These are phyloP conservation scores for Catunica adiposa DNA, from an alignment of 2,329 filamentous ascomycete genomes.

Conservation along the genomic window DNA sequence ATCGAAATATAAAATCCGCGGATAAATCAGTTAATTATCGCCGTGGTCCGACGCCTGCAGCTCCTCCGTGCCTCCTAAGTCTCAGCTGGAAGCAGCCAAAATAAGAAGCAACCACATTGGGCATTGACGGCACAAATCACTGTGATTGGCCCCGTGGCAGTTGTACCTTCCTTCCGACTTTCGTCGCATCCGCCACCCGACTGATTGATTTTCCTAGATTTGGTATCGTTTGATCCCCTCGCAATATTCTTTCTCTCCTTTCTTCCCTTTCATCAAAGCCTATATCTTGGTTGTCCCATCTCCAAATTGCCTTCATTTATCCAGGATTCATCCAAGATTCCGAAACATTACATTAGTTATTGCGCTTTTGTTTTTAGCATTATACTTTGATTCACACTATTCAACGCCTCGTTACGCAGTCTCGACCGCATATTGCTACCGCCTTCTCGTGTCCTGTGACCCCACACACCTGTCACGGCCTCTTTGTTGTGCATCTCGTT, in stretches of 20 bases:
- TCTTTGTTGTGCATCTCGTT: background rate
- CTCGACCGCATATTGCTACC: background rate
- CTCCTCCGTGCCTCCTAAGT: too few relatives aligned
- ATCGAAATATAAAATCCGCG: background rate
- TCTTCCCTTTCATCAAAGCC: background rate
- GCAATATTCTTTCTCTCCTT: background rate
- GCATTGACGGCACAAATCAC: background rate
- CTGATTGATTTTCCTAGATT: background rate
- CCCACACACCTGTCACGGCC: background rate
- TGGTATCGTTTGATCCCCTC: background rate
- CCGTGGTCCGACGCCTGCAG: background rate
- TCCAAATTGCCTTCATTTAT: background rate
- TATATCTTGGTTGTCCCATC: background rate
- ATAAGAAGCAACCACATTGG: slow-evolving; percentile 1
- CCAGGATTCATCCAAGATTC: too few relatives aligned
- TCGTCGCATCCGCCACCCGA: background rate
- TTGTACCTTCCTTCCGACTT: background rate
- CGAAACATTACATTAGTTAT: too few relatives aligned
- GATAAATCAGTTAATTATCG: background rate
- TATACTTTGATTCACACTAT: too few relatives aligned
- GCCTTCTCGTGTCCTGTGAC: background rate
- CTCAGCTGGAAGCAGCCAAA: too few relatives aligned
- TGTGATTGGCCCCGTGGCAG: background rate
- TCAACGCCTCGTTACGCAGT: background rate
- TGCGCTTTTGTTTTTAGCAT: too few relatives aligned